Evolutionary conservation across 306 rosid genomes (phyloP), one percentile per base, ranked within the genome.

Genomic region (Trichosanthes cucumerina): DNA sequence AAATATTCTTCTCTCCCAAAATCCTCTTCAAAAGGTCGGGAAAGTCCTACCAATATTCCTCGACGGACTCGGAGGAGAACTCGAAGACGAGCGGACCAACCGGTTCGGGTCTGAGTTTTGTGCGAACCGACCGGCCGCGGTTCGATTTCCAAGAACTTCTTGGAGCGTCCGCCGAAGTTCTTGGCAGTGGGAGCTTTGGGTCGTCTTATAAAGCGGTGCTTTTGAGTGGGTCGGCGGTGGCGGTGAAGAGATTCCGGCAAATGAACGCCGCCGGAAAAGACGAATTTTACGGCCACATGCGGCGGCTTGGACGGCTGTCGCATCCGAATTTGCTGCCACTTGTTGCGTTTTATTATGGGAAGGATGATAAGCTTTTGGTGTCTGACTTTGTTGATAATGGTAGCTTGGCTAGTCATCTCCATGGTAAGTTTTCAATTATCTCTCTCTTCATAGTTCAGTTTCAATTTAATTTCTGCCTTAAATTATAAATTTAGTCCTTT

Each of bases 121-220:
- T 92, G 23, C 54, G 79, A 54, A 69, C 79, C 5, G 93, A 88
- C 11, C 79, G 66, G 18, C 78, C 36, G 76, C 80, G 9, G 47
- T 88, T 95, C 76, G 96, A 88, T 62, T 38, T 95, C 74, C 90
- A 88, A 21, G 97, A 91, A 13, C 80, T 95, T 16, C 91, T 95
- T 0, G 80, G 88, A 65, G 97, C 97, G 44, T 84, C 97, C 0
- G 97, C 97, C 9, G 92, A 91, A 85, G 91, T 92, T 43, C 64
- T 95, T 12, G 99, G 97, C 0, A 86, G 92, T 82, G 97, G 97
- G 3, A 86, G 92, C 19, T 89, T 95, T 79, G 99, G 97, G 18
- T 88, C 97, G 0, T 88, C 97, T 0, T 95, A 89, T 52, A 95
- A 92, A 75, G 97, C 97, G 3, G 73, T 79, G 82, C 79, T 95